Base-by-base conservation (phyloP, 108 stramenopile species). In the Mediolabrus comicus region DNA sequence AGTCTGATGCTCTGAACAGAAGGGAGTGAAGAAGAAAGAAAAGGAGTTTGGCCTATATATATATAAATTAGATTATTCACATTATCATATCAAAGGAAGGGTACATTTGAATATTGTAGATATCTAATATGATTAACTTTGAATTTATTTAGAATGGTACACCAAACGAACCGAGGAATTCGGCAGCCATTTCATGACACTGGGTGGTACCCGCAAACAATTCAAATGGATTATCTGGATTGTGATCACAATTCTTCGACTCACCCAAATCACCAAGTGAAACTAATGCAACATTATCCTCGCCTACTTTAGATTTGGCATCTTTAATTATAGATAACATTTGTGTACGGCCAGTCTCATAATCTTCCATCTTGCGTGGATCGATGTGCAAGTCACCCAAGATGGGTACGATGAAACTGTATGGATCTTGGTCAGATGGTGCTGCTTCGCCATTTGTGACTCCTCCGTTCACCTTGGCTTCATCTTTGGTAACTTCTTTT, bases 301-400 rank as follows among this genome's bases (percentile, higher is more conserved):
- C 77, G 51, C 83, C 89, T 46, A 81, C 79, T 46, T 80, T 75
- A 10, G 49, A 53, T 36, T 83, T 83, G 32, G 80, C 87, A 35
- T 92, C 86, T 30, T 87, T 71, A 43, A 90, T 62, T 16, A 90
- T 82, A 17, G 69, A 53, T 14, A 75, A 30, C 65, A 83, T 75
- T 29, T 87, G 86, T 13, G 55, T 34, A 0, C 80, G 69, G 14
- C 86, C 83, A 9, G 36, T 62, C 29, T 52, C 75, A 62, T 87
- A 90, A 56, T 90, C 88, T 51, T 87, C 86, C 88, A 87, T 87
- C 53, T 87, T 84, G 31, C 88, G 86, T 5, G 88, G 88, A 67
- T 90, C 88, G 9, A 95, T 85, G 84, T 95, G 94, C 38, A 95
- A 63, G 59, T 95, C 94, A 4, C 94, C 93, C 61, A 95, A 60